Conservation (phyloP, 2,329 filamentous ascomycete species). For the Aspergillus sp. region DNA sequence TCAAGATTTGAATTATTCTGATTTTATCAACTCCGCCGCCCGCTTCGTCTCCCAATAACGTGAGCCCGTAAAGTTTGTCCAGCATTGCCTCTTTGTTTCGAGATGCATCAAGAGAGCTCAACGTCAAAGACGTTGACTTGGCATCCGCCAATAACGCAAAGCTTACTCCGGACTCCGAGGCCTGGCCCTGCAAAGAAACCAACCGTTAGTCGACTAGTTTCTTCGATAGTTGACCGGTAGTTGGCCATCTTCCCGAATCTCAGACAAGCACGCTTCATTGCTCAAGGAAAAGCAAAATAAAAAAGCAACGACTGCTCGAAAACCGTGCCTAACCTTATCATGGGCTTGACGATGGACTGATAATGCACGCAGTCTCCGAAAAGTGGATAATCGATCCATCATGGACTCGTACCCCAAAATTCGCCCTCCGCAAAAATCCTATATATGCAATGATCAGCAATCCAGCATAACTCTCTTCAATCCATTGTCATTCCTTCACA, state of each 20-base stretch:
- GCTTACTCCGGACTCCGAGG: background rate
- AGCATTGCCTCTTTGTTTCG: background rate
- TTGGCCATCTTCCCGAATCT: background rate
- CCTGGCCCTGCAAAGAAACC: background rate
- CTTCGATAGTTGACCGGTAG: background rate
- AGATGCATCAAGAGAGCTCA: background rate
- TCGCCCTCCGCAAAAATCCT: background rate
- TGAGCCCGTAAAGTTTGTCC: background rate
- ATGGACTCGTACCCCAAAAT: background rate
- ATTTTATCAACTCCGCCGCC: background rate
- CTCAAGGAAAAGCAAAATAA: background rate
- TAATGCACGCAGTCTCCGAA: background rate
- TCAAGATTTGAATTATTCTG: background rate
- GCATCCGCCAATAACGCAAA: background rate
- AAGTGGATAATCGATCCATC: background rate
- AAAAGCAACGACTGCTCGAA: background rate
- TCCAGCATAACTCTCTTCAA: constrained; percentile 4
- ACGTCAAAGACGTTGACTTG: background rate
- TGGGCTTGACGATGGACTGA: background rate
- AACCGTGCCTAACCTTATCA: background rate
- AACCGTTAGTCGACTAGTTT: background rate
- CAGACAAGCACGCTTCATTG: background rate
- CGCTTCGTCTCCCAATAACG: background rate
- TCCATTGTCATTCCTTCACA: background rate
- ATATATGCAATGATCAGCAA: constrained; percentile 7